A percentile compares a stretch with the other conserved stretches of the same genome.
Conservation (phyloP, 345 rosid genomes). For the Eutrema yunnanense region DNA sequence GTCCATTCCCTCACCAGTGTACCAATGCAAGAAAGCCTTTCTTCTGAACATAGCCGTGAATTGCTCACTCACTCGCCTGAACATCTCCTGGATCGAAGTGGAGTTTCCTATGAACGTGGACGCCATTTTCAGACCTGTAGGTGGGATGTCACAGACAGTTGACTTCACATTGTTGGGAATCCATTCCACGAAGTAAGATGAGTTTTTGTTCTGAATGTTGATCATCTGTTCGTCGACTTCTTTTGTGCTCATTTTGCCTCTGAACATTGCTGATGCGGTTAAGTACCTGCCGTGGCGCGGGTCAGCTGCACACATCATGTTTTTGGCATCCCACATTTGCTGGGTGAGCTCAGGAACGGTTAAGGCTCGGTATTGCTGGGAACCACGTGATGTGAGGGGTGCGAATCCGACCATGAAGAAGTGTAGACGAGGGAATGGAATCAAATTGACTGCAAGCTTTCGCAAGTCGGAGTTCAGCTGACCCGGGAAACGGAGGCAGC, state of each 20-base stretch:
- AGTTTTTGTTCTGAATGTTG: conserved; percentile 56
- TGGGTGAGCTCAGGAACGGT: conserved; percentile 52
- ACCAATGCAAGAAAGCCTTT: conserved; percentile 59
- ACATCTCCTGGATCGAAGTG: conserved; percentile 60
- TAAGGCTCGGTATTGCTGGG: conserved; percentile 51
- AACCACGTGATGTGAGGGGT: conserved; percentile 56
- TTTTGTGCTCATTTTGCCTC: conserved; percentile 60
- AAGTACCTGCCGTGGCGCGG: conserved; percentile 51
- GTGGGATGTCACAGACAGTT: conserved; percentile 58
- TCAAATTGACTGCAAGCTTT: conserved; percentile 53
- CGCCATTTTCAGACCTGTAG: conserved; percentile 54
- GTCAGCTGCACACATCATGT: conserved; percentile 24
- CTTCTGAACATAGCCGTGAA: conserved; percentile 58
- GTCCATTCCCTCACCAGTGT: conserved; percentile 64
- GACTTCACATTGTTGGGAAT: conserved; percentile 64
- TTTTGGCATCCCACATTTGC: conserved; percentile 22
- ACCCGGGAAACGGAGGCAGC: conserved; percentile 60
- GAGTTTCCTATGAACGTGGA: conserved; percentile 59
- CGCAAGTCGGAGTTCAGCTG: conserved; percentile 58
- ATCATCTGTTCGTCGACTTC: conserved; percentile 61
- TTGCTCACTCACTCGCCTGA: conserved; percentile 52
- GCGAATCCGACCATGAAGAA: conserved; percentile 61
- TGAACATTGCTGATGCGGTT: conserved; percentile 61
- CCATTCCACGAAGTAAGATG: conserved; percentile 61
- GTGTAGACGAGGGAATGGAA: conserved; percentile 59